Conservation (phyloP, 73 alveolate species). For the Loxodes magnus region DNA sequence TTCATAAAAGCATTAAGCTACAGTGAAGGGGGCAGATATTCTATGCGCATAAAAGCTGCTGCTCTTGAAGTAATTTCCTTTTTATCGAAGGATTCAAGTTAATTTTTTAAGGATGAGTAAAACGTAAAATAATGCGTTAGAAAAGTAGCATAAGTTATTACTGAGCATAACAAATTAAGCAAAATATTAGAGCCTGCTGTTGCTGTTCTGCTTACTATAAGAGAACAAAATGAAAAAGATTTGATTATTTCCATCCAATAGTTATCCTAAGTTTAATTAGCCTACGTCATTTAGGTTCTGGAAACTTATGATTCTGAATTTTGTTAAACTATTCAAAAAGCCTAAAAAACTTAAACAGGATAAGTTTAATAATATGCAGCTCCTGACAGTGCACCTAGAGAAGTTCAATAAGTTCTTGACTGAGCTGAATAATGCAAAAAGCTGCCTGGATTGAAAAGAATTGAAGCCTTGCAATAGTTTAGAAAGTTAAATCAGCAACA, state of each 20-base stretch:
- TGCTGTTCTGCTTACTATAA: neutral
- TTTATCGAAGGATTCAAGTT: slow-evolving; percentile 4
- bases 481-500: neutral
- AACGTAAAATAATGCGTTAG: slow-evolving; percentile 1
- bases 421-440: no score
- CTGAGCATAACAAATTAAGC: neutral
- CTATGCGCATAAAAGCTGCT: slow-evolving; percentile 2
- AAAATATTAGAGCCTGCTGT: slow-evolving; percentile 6
- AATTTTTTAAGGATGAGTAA: neutral
- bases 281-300: no score
- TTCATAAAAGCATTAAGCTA: no score
- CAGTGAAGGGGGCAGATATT: no score
- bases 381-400: neutral
- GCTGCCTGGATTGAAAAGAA: no score
- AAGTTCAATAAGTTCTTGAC: neutral
- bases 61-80: slow-evolving; percentile 9
- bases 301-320: no score
- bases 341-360: no score
- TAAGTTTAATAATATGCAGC: neutral
- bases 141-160: neutral
- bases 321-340: no score
- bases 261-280: no score
- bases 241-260: neutral
- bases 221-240: neutral
- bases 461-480: neutral